phyloP scores from a whole-genome alignment of 768 basidiomycete species.

The Panus rudis region DNA sequence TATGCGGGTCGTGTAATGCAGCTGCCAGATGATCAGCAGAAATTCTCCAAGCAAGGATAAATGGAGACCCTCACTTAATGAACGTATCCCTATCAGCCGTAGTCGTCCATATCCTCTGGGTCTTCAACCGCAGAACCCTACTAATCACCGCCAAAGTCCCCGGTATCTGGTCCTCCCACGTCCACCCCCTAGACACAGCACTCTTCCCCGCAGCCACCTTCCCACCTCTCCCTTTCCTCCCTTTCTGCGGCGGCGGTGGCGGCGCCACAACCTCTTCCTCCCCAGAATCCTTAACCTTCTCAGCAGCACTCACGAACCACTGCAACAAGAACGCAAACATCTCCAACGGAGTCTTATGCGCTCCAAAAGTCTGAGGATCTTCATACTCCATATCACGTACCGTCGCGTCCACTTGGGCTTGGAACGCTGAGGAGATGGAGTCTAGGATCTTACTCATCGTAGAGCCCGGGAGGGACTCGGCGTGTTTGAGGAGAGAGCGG shows the following conservation, averaged over 20 bases:
- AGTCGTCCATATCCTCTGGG: slow-evolving; percentile 86
- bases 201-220: slow-evolving; percentile 43
- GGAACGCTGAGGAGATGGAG: slow-evolving; percentile 71
- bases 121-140: slow-evolving; percentile 59
- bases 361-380: slow-evolving; percentile 49
- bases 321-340: slow-evolving; percentile 88
- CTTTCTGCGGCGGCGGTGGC: slow-evolving; percentile 35
- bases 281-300: slow-evolving; percentile 59
- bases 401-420: slow-evolving; percentile 66
- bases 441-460: slow-evolving; percentile 85
- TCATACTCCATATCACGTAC: slow-evolving; percentile 63
- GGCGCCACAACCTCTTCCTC: slow-evolving; percentile 36
- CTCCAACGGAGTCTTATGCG: slow-evolving; percentile 74
- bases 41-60: background rate
- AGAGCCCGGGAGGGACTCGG: slow-evolving; percentile 51
- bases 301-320: slow-evolving; percentile 82
- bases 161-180: slow-evolving; percentile 76
- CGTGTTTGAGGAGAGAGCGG: slow-evolving; percentile 73
- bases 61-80: slow-evolving; percentile 52
- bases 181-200: slow-evolving; percentile 45
- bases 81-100: slow-evolving; percentile 82
- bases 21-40: slow-evolving; percentile 29
- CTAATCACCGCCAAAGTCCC: slow-evolving; percentile 60
- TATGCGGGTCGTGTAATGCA: slow-evolving; percentile 88
- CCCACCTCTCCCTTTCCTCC: slow-evolving; percentile 53